Evolutionary conservation across 768 basidiomycete species (phyloP).

Genomic region (Pulveroboletus sp.): DNA sequence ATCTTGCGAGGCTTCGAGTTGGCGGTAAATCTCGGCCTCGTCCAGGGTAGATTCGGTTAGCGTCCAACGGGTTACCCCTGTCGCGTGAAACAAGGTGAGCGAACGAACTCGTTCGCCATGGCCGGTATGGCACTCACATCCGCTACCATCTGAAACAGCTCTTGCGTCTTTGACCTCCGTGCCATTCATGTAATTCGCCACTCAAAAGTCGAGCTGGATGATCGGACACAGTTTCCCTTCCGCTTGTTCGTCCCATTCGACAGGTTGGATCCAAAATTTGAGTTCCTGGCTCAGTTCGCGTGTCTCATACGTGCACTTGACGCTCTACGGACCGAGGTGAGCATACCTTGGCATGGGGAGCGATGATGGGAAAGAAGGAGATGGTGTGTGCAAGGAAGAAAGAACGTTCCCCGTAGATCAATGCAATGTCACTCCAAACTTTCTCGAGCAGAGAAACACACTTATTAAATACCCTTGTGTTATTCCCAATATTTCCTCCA

Average conservation of each 20-base stretch:
- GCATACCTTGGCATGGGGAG: background rate
- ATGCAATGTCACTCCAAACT: constrained; percentile 52
- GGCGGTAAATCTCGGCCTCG: constrained; percentile 33
- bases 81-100: constrained; percentile 1
- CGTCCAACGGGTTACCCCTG: constrained; percentile 64
- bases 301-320: constrained; percentile 62
- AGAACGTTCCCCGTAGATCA: constrained; percentile 53
- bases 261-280: constrained; percentile 66
- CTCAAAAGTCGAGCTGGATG: constrained; percentile 52
- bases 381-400: background rate
- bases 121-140: constrained; percentile 12
- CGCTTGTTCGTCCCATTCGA: constrained; percentile 38
- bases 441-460: constrained; percentile 69
- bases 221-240: constrained; percentile 42
- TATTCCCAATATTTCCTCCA: constrained; percentile 60
- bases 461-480: constrained; percentile 71
- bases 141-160: constrained; percentile 18
- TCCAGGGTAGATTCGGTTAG: constrained; percentile 39
- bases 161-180: constrained; percentile 38
- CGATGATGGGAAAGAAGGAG: background rate
- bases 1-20: constrained; percentile 32
- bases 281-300: constrained; percentile 39
- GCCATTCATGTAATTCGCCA: constrained; percentile 43
- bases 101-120: background rate
- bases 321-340: constrained; percentile 36